Conservation (phyloP, 2,329 filamentous ascomycete species). For the Fusarium veterinarium region DNA sequence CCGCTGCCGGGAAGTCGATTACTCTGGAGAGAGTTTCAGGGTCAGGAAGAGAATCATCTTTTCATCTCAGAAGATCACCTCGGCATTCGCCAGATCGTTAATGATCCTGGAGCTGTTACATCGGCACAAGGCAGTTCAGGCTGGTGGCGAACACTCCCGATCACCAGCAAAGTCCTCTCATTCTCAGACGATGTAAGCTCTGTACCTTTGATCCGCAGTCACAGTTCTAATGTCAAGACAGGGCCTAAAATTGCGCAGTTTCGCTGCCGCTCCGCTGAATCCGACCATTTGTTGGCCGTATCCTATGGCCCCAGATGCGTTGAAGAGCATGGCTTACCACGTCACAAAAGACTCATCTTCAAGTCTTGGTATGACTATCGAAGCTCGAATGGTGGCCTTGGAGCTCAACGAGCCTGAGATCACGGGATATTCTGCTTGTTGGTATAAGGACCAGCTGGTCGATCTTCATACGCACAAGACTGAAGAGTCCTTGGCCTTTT, state of each 20-base stretch:
- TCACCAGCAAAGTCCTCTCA: not conserved
- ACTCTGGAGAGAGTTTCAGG: not conserved
- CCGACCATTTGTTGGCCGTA: slow-evolving; percentile 13
- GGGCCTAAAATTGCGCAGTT: slow-evolving; percentile 26
- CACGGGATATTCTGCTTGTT: slow-evolving; percentile 25
- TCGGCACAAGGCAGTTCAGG: not conserved
- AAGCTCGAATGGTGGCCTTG: slow-evolving; percentile 16
- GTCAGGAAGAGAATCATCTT: not conserved
- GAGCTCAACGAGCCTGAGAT: slow-evolving; percentile 14
- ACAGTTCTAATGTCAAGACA: not conserved
- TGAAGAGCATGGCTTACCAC: slow-evolving; percentile 9
- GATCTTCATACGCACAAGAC: slow-evolving; percentile 9
- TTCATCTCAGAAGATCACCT: slow-evolving; percentile 30
- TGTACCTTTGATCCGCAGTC: accelerated
- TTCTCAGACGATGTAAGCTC: slow-evolving; percentile 22
- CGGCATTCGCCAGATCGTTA: slow-evolving; percentile 19
- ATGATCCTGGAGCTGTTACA: not conserved
- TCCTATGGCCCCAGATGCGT: not conserved
- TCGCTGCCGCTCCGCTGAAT: not conserved
- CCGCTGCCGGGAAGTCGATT: not conserved
- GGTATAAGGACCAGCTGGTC: slow-evolving; percentile 2
- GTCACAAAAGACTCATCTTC: not conserved
- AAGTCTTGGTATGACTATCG: not conserved
- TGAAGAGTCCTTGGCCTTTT: slow-evolving; percentile 12
- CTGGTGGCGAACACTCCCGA: slow-evolving; percentile 30